Evolutionary conservation across 2,329 filamentous ascomycete genomes (phyloP).

Genomic region (Fusarium clavum): DNA sequence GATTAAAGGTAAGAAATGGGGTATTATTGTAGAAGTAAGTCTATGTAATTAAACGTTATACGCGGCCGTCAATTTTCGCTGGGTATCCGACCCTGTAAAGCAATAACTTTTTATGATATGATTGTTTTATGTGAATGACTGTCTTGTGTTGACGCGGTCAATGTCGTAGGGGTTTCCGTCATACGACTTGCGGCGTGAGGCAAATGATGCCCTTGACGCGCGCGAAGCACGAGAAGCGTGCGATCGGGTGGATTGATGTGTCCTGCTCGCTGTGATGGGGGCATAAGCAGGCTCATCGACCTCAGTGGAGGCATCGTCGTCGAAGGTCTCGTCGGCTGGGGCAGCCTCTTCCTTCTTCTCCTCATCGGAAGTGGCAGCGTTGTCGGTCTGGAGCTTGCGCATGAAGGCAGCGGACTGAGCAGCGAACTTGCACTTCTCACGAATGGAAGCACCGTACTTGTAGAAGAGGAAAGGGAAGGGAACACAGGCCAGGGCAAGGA

Average conservation of each 20-base stretch:
- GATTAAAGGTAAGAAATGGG: background rate
- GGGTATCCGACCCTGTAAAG: slow-evolving; percentile 7
- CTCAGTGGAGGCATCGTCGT: slow-evolving; percentile 33
- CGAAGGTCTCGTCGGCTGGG: slow-evolving; percentile 19
- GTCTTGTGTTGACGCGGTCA: slow-evolving; percentile 36
- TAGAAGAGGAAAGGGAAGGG: slow-evolving; percentile 42
- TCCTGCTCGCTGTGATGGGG: slow-evolving; percentile 21
- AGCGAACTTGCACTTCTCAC: slow-evolving; percentile 39
- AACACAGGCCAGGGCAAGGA: slow-evolving; percentile 36
- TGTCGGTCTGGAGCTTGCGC: slow-evolving; percentile 32
- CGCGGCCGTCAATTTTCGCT: slow-evolving; percentile 4
- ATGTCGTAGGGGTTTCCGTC: slow-evolving; percentile 38
- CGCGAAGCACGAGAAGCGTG: slow-evolving; percentile 25
- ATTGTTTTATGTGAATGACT: slow-evolving; percentile 31
- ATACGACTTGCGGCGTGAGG: slow-evolving; percentile 32
- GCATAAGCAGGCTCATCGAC: slow-evolving; percentile 36
- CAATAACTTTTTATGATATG: slow-evolving; percentile 16
- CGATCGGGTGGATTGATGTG: slow-evolving; percentile 23
- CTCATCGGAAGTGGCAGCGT: slow-evolving; percentile 4
- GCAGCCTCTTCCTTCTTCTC: slow-evolving; percentile 22
- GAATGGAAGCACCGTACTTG: slow-evolving; percentile 37
- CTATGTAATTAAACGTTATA: slow-evolving; percentile 28
- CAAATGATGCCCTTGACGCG: slow-evolving; percentile 11
- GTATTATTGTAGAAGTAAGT: slow-evolving; percentile 22
- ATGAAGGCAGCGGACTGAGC: slow-evolving; percentile 39